Evolutionary conservation across 495 filamentous ascomycete genomes (phyloP).

Genomic region (Podospora fimiseda): DNA sequence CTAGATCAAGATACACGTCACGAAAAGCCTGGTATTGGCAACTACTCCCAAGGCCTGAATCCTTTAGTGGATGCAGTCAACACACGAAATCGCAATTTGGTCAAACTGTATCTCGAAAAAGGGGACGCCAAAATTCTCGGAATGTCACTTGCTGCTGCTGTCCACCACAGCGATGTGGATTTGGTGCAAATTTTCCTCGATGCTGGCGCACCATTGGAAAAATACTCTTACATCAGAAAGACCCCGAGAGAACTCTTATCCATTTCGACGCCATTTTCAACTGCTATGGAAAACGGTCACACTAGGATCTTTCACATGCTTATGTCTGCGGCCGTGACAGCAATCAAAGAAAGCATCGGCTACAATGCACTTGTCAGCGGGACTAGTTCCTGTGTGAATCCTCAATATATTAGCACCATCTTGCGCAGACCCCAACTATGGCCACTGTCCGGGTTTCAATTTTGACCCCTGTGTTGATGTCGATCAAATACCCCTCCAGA

Average conservation of each 20-base stretch:
- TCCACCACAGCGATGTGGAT: background rate
- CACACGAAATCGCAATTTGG: background rate
- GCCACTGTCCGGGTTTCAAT: background rate
- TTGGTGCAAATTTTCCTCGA: background rate
- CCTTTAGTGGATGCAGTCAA: background rate
- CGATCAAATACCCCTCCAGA: background rate
- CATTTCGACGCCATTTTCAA: no score
- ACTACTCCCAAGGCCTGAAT: background rate
- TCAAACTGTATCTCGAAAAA: background rate
- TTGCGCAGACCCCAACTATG: background rate
- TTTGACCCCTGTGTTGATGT: background rate
- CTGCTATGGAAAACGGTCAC: background rate
- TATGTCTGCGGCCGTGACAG: background rate
- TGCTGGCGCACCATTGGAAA: background rate
- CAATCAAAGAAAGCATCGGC: background rate
- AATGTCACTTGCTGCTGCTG: background rate
- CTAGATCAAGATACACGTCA: background rate
- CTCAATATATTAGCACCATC: background rate
- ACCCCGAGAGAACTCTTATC: no score
- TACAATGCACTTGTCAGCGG: background rate
- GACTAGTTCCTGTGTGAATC: background rate
- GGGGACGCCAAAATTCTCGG: background rate
- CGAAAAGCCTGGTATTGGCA: background rate
- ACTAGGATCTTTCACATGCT: background rate
- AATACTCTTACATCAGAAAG: no score